Evolutionary conservation across 2,329 filamentous ascomycete species (phyloP).

Genomic region (Aspergillus alliaceus): DNA sequence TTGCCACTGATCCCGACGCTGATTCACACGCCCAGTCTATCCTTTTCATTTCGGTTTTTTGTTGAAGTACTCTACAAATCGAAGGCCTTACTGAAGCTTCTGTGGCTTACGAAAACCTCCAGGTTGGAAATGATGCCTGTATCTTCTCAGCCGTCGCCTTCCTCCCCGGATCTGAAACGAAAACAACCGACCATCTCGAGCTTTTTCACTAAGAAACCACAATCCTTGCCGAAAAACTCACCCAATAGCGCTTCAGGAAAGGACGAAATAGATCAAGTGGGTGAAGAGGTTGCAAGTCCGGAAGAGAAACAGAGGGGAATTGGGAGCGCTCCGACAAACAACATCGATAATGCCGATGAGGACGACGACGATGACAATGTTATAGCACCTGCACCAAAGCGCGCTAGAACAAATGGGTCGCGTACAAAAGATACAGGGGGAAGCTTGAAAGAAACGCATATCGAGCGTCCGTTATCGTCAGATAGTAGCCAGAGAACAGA

Average conservation of each 20-base stretch:
- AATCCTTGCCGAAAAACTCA: constrained; percentile 18
- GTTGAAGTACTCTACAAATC: background rate
- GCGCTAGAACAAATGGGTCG: constrained; percentile 31
- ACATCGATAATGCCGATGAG: constrained; percentile 37
- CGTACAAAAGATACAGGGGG: constrained; percentile 8
- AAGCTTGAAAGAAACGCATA: background rate
- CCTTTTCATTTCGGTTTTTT: background rate
- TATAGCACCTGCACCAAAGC: constrained; percentile 44
- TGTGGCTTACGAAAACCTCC: background rate
- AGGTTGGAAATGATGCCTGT: constrained; percentile 29
- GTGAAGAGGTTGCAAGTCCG: constrained; percentile 4
- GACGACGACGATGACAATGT: constrained; percentile 43
- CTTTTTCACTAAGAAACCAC: constrained; percentile 69
- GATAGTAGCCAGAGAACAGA: constrained; percentile 54
- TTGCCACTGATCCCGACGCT: background rate
- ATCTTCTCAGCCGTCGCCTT: constrained; percentile 35
- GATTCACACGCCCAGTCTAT: background rate
- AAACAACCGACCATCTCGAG: constrained; percentile 76
- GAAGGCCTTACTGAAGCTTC: background rate
- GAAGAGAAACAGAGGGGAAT: background rate
- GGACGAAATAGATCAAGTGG: background rate
- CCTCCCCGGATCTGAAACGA: constrained; percentile 36
- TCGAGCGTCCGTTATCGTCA: constrained; percentile 27
- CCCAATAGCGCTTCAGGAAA: constrained; percentile 10
- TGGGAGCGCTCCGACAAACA: background rate